A percentile compares a stretch with the other conserved stretches of the same genome.
Evolutionary conservation across 2,329 filamentous ascomycete genomes (phyloP).

Genomic region (Myriangium duriaei): DNA sequence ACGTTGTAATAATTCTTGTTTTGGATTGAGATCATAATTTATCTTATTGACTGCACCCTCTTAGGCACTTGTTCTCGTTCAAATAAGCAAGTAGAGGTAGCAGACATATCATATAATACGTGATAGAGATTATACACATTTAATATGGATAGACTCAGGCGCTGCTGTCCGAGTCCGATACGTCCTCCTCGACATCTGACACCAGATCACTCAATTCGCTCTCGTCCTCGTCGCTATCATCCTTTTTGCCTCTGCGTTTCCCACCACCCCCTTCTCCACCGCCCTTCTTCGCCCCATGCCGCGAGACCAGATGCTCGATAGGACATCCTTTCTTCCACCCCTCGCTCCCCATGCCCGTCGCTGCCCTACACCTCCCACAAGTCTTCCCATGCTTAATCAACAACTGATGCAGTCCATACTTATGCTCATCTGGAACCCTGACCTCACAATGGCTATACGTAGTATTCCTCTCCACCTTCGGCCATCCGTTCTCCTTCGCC

Average conservation of each 20-base stretch:
- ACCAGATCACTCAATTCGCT: slow-evolving; percentile 35
- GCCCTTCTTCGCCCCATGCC: slow-evolving; percentile 43
- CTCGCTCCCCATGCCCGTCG: slow-evolving; percentile 46
- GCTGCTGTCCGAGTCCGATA: slow-evolving; percentile 3
- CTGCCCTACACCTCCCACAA: slow-evolving; percentile 48
- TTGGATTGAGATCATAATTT: too few relatives aligned
- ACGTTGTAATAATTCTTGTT: too few relatives aligned
- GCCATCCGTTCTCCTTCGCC: slow-evolving; percentile 29
- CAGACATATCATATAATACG: too few relatives aligned
- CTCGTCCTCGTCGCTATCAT: slow-evolving; percentile 72
- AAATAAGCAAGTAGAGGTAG: too few relatives aligned
- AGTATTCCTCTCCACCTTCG: slow-evolving; percentile 35
- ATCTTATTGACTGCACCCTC: too few relatives aligned
- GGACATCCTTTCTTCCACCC: slow-evolving; percentile 53
- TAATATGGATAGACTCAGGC: too few relatives aligned
- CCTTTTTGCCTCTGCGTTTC: slow-evolving; percentile 27
- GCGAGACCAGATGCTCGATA: slow-evolving; percentile 49
- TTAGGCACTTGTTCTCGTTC: too few relatives aligned
- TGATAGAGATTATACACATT: too few relatives aligned
- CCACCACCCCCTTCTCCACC: slow-evolving; percentile 17
- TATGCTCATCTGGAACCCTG: slow-evolving; percentile 47
- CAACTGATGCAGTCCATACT: slow-evolving; percentile 50
- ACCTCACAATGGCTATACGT: slow-evolving; percentile 50
- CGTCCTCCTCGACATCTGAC: slow-evolving; percentile 21
- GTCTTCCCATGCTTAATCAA: slow-evolving; percentile 50